Evolutionary conservation across 148 eudicot genomes (phyloP).

Genomic region (Nyssa sinensis): DNA sequence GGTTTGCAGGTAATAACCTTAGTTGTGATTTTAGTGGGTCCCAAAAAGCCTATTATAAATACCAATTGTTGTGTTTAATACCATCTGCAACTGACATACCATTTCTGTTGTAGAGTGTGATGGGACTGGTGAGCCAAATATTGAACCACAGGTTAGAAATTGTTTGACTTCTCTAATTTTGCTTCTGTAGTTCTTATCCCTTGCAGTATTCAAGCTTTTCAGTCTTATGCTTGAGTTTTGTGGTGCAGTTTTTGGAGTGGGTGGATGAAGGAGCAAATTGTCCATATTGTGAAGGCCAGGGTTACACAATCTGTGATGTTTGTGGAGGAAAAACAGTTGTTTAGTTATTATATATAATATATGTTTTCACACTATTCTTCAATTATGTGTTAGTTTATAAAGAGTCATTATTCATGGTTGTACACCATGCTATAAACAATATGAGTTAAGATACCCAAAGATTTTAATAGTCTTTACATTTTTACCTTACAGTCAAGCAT

Average conservation of each 20-base stretch:
- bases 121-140: slow-evolving; percentile 87
- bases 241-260: slow-evolving; percentile 93
- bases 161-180: background rate
- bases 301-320: slow-evolving; percentile 61
- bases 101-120: slow-evolving; percentile 78
- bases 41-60: no score
- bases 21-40: no score
- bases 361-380: background rate
- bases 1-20: no score
- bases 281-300: slow-evolving; percentile 87
- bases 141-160: slow-evolving; percentile 73
- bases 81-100: slow-evolving; percentile 7
- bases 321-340: slow-evolving; percentile 49
- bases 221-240: slow-evolving; percentile 8
- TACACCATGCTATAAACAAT: background rate
- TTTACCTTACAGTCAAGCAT: background rate
- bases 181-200: background rate
- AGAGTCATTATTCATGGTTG: background rate
- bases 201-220: background rate
- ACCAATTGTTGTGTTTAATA: background rate
- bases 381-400: no score
- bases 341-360: background rate
- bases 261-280: slow-evolving; percentile 77
- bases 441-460: no score
- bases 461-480: no score